phyloP scores from a whole-genome alignment of 1,139 yeast species.

The Geotrichum fermentans region DNA sequence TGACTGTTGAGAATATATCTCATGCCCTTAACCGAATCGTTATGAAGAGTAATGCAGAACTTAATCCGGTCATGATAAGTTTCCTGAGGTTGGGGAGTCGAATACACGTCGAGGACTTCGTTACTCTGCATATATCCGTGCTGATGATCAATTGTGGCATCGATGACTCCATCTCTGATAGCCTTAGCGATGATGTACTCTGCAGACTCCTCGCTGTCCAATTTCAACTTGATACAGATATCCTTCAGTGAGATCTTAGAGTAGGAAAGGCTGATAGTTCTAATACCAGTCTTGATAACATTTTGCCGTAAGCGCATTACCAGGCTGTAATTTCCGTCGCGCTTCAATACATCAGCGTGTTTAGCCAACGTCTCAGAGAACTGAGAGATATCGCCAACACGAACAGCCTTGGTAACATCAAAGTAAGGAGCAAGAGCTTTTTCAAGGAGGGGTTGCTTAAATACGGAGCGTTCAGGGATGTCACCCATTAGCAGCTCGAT shows the following conservation, averaged over 20 bases:
- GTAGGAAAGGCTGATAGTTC: constrained; percentile 88
- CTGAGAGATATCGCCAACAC: constrained; percentile 79
- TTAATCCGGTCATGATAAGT: constrained; percentile 91
- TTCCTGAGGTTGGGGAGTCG: constrained; percentile 79
- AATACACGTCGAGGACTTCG: constrained; percentile 80
- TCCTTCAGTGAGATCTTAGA: constrained; percentile 88
- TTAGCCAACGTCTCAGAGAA: constrained; percentile 70
- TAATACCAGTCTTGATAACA: constrained; percentile 95
- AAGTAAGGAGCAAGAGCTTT: constrained; percentile 72
- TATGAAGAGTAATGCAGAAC: constrained; percentile 85
- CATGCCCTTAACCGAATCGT: constrained; percentile 93
- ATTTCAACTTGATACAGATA: constrained; percentile 79
- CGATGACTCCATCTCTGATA: constrained; percentile 95
- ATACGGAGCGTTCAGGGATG: constrained; percentile 84
- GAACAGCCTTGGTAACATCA: constrained; percentile 85
- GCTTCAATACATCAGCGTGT: constrained; percentile 58
- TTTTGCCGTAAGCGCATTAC: constrained; percentile 90
- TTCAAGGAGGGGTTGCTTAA: constrained; percentile 59
- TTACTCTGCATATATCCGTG: constrained; percentile 88
- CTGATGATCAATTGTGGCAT: constrained; percentile 88
- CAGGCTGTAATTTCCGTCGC: constrained; percentile 78
- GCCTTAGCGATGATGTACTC: constrained; percentile 97
- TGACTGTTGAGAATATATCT: constrained; percentile 65
- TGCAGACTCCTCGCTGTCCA: constrained; percentile 92
- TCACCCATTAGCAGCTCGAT: constrained; percentile 95